Evolutionary conservation across 1,284 basidiomycete species (phyloP).

Genomic region (Apiotrichum akiyoshidainum): DNA sequence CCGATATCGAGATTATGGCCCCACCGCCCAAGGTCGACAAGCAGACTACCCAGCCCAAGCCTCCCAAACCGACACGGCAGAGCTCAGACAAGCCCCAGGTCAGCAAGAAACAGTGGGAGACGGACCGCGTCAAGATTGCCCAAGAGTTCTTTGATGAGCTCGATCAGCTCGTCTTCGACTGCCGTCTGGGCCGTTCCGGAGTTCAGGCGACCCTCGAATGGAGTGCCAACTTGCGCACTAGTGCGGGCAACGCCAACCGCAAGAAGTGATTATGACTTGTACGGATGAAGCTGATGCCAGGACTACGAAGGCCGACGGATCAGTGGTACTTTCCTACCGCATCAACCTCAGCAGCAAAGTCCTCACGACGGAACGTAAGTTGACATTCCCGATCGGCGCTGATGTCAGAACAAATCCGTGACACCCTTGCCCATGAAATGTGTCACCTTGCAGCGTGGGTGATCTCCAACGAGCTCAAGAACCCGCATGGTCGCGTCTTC

Average conservation of each 20-base stretch:
- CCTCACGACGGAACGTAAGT: conserved; percentile 33
- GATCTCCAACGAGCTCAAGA: conserved; percentile 44
- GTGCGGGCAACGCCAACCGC: conserved; percentile 41
- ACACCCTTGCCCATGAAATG: conserved; percentile 51
- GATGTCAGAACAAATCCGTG: conserved; percentile 36
- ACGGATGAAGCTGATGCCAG: background rate
- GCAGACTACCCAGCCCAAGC: background rate
- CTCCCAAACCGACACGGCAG: background rate
- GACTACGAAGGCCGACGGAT: conserved; percentile 12
- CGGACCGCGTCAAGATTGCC: conserved; percentile 31
- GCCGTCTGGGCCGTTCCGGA: conserved; percentile 28
- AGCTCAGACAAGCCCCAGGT: background rate
- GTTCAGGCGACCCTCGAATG: conserved; percentile 36
- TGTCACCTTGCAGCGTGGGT: conserved; percentile 49
- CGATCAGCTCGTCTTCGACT: conserved; percentile 40
- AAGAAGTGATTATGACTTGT: conserved; percentile 22
- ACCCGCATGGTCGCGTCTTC: conserved; percentile 48
- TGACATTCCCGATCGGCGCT: background rate
- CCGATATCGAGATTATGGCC: background rate
- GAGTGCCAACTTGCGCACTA: conserved; percentile 44
- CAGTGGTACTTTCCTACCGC: conserved; percentile 3
- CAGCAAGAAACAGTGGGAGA: conserved; percentile 29
- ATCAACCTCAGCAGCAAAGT: conserved; percentile 42
- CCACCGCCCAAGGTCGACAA: background rate
- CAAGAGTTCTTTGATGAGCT: conserved; percentile 42